A percentile compares a stretch with the other conserved stretches of the same genome.
These are phyloP conservation scores for Aureobasidium sp. DNA, from an alignment of 2,329 filamentous ascomycete species.

Conservation along the genomic window DNA sequence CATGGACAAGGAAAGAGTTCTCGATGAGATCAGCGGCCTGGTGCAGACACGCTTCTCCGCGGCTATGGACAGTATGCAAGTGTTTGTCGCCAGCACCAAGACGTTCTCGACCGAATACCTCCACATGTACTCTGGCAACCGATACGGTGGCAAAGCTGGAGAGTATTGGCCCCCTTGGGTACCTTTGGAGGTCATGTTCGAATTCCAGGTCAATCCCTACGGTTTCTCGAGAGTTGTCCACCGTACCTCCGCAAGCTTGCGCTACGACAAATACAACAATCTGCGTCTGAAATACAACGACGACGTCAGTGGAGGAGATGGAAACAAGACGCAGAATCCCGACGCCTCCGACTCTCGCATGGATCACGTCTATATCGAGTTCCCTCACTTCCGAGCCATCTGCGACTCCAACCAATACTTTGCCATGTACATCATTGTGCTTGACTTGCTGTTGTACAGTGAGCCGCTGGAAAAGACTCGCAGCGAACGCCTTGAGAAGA, in stretches of 20 bases:
- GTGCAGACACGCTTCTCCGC: conserved; percentile 91
- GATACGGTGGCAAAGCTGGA: conserved; percentile 76
- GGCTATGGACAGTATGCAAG: conserved; percentile 95
- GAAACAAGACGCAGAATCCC: conserved; percentile 33
- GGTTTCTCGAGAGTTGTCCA: conserved; percentile 98
- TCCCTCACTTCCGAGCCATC: conserved; percentile 86
- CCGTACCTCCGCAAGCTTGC: conserved; percentile 87
- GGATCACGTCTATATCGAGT: conserved; percentile 95
- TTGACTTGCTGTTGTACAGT: conserved; percentile 91
- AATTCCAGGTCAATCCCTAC: conserved; percentile 87
- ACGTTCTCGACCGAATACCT: conserved; percentile 78
- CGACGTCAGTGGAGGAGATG: conserved; percentile 65
- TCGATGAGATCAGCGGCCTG: conserved; percentile 86
- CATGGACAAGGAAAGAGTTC: conserved; percentile 91
- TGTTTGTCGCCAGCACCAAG: conserved; percentile 93
- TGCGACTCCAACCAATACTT: conserved; percentile 98
- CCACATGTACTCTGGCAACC: conserved; percentile 89
- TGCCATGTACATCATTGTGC: conserved; percentile 93
- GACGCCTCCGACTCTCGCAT: conserved; percentile 60
- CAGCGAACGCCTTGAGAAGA: conserved; percentile 91
- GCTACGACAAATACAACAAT: conserved; percentile 98
- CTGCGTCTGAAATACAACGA: conserved; percentile 96
- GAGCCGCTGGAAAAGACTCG: conserved; percentile 97
- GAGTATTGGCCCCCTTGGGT: conserved; percentile 98
- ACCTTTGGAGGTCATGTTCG: conserved; percentile 96